Evolutionary conservation across 2,329 filamentous ascomycete genomes (phyloP), one percentile per base, ranked within the genome.

Genomic region (Ceratocystis huliohia): DNA sequence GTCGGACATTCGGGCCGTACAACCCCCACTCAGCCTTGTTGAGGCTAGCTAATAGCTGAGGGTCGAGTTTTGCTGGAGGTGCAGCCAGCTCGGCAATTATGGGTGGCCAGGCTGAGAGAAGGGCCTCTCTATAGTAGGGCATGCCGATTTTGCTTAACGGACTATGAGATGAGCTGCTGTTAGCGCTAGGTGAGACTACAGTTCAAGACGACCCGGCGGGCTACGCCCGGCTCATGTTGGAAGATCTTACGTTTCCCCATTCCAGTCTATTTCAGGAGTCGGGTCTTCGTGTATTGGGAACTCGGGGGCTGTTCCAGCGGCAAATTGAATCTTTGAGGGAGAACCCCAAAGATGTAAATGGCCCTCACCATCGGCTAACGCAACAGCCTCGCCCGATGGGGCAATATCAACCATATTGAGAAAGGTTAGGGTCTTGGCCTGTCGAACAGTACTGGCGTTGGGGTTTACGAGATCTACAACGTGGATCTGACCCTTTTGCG

Each of bases 391-490:
- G 1, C 91, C 92, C 1, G 91, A 95, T 0, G 89, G 87, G 2
- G 92, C 90, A 70, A 96, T 86, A 71, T 96, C 91, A 69, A 96
- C 85, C 69, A 89, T 87, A 68, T 84, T 86, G 70, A 96, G 82
- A 70, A 88, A 90, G 0, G 81, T 82, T 33, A 86, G 81, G 3
- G 92, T 84, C 71, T 92, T 91, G 44, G 89, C 87, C 76, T 95
- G 91, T 63, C 89, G 84, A 64, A 96, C 84, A 70, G 88, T 92
- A 73, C 90, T 91, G 22, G 89, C 87, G 72, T 95, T 92, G 0
- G 91, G 89, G 69, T 96, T 96, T 84, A 95, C 91, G 4, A 99
- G 82, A 74, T 99, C 94, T 63, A 97, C 91, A 15, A 97, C 88
- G 74, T 99, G 93, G 74, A 99, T 88, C 75, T 96, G 91, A 0